Evolutionary conservation across 331 rosid genomes (phyloP), one percentile per base, ranked within the genome.

Genomic region (Prunus yedoensis): DNA sequence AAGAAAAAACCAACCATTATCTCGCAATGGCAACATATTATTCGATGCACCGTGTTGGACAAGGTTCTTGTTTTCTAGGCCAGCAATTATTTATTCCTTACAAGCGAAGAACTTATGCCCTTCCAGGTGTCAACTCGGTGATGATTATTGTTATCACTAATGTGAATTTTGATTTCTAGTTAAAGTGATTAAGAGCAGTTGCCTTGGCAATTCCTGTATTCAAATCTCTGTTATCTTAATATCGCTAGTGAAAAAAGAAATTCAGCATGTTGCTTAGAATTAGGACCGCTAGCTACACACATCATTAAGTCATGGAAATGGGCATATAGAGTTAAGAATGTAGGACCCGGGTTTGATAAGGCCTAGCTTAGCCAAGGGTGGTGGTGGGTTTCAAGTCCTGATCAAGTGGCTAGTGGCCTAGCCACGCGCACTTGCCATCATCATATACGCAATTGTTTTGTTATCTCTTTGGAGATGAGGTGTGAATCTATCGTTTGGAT

Each of bases 391-490:
- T 59, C 27, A 9, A 57, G 65, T 52, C 11, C 23, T 35, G 27
- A 35, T 17, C 65, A 41, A 73, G 76, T 58, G 54, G 67, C 49
- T 74, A 51, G 49, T 15, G 35, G 61, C 41, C 25, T 27, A 10
- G 16, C 60, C 58, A 52, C 74, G 45, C 17, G 71, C 20, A 75
- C 38, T 71, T 83, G 74, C 63, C 53, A 47, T 64, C 30, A 68
- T 64, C 79, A 41, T 17, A 16, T 13, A 25, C 66, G 0, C 56
- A 73, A 49, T 10, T 57, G 66, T 68, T 17, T 76, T 86, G 93
- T 89, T 91, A 89, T 89, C 93, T 82, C 78, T 73, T 84, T 69
- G 78, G 78, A 86, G 96, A 91, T 91, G 96, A 90, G 92, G 88
- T 86, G 87, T 86, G 89, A 80, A 84, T 80, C 92, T 77, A 54